Conservation (phyloP, 106 monocot genomes). For the Chionographis japonica region DNA sequence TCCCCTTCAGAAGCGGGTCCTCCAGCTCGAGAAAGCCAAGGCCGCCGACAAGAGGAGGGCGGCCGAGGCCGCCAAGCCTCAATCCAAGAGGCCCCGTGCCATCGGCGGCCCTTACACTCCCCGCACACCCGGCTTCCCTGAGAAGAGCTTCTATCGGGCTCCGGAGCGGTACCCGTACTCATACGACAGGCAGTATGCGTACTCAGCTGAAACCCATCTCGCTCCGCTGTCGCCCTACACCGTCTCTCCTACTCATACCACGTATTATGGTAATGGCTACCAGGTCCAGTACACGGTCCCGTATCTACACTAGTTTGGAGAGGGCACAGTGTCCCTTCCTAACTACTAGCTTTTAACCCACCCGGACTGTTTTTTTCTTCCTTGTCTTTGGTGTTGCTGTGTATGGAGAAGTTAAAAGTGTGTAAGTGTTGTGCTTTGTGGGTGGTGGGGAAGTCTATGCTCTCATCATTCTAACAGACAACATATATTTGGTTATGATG, state of each 20-base stretch:
- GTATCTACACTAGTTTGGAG: slow-evolving; percentile 63
- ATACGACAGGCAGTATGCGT: slow-evolving; percentile 61
- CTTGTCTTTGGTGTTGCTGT: slow-evolving; percentile 14
- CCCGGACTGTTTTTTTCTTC: slow-evolving; percentile 3
- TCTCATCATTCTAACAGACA: too few species aligned
- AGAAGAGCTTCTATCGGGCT: slow-evolving; percentile 71
- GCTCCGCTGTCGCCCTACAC: slow-evolving; percentile 40
- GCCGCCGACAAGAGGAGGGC: slow-evolving; percentile 92
- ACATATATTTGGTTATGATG: too few species aligned
- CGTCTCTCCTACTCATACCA: slow-evolving; percentile 43
- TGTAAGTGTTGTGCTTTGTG: background rate
- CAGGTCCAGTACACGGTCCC: slow-evolving; percentile 64
- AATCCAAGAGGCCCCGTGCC: slow-evolving; percentile 83
- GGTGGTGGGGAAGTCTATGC: too few species aligned
- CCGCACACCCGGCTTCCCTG: slow-evolving; percentile 34
- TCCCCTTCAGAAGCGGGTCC: slow-evolving; percentile 67
- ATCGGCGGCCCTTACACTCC: slow-evolving; percentile 35
- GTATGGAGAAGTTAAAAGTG: slow-evolving; percentile 25
- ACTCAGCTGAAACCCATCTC: slow-evolving; percentile 47
- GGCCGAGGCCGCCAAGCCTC: slow-evolving; percentile 73
- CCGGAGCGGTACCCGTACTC: slow-evolving; percentile 59
- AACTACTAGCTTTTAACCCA: slow-evolving; percentile 28
- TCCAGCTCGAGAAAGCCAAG: slow-evolving; percentile 86
- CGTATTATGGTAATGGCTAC: slow-evolving; percentile 74
- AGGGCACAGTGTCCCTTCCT: slow-evolving; percentile 23